Evolutionary conservation across 2,329 filamentous ascomycete genomes (phyloP).

Genomic region (Cordyceps fumosorosea): DNA sequence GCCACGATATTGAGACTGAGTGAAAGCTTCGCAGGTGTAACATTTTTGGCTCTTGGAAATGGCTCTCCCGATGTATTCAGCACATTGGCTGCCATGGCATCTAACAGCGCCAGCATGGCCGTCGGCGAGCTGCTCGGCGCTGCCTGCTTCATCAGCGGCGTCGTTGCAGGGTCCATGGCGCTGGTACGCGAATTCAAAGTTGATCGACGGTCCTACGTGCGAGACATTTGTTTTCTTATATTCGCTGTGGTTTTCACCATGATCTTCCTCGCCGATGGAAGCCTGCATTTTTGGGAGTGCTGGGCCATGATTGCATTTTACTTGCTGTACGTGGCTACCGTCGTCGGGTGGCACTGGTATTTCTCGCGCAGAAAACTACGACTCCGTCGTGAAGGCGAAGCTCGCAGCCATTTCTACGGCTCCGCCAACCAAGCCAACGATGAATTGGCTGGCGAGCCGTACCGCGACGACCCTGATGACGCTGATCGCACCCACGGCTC

Average conservation of each 20-base stretch:
- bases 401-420: constrained; percentile 66
- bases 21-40: constrained; percentile 93
- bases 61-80: constrained; percentile 98
- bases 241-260: constrained; percentile 81
- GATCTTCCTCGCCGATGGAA: constrained; percentile 78
- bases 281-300: constrained; percentile 83
- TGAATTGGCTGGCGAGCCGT: constrained; percentile 50
- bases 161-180: constrained; percentile 96
- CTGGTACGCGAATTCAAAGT: constrained; percentile 93
- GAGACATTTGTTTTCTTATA: constrained; percentile 90
- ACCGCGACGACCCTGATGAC: constrained; percentile 53
- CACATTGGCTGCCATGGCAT: constrained; percentile 96
- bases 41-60: constrained; percentile 94
- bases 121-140: constrained; percentile 93
- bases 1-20: constrained; percentile 84
- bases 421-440: constrained; percentile 40
- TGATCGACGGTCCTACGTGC: constrained; percentile 78
- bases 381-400: constrained; percentile 61
- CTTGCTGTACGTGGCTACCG: constrained; percentile 77
- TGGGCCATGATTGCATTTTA: constrained; percentile 87
- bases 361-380: constrained; percentile 54
- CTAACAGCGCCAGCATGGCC: constrained; percentile 93
- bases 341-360: constrained; percentile 91
- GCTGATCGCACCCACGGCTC: constrained; percentile 18
- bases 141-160: constrained; percentile 90